Conservation (phyloP, 257 asterid species). For the Salvia rosmarinus region DNA sequence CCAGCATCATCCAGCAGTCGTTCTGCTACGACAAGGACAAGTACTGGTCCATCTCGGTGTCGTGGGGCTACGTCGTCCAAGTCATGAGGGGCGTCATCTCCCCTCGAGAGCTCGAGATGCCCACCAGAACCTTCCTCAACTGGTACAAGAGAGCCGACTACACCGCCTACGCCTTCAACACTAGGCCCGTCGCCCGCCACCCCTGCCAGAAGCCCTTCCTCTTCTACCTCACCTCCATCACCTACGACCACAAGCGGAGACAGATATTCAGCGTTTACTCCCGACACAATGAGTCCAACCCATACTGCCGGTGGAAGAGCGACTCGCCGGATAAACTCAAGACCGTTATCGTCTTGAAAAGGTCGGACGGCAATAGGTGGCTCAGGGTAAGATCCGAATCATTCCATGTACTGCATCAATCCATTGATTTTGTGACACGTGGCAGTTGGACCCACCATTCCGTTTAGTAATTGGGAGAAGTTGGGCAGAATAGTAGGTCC, state of each 20-base stretch:
- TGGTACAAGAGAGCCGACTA: constrained; percentile 80
- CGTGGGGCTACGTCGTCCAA: constrained; percentile 88
- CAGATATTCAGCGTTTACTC: constrained; percentile 67
- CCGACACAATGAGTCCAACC: constrained; percentile 52
- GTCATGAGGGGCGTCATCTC: constrained; percentile 67
- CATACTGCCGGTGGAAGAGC: constrained; percentile 67
- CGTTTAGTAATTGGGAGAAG: too few relatives aligned
- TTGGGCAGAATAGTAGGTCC: too few relatives aligned
- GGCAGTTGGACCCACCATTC: too few relatives aligned
- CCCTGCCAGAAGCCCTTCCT: constrained; percentile 87
- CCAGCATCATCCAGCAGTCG: constrained; percentile 78
- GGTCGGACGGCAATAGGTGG: constrained; percentile 67
- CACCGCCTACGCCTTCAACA: constrained; percentile 86
- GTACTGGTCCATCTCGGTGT: constrained; percentile 73
- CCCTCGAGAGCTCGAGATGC: constrained; percentile 83
- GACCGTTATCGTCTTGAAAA: constrained; percentile 66
- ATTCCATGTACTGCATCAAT: too few relatives aligned
- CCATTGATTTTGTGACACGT: too few relatives aligned
- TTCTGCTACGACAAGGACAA: constrained; percentile 69
- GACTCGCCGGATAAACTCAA: constrained; percentile 56
- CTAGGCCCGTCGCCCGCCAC: constrained; percentile 78
- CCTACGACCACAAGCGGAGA: constrained; percentile 52
- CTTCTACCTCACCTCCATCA: constrained; percentile 59
- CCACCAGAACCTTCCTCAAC: constrained; percentile 76
- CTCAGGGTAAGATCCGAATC: constrained; percentile 47